Evolutionary conservation across 139 green algal species (phyloP), one percentile per base, ranked within the genome.

Genomic region (Microglena sp.): DNA sequence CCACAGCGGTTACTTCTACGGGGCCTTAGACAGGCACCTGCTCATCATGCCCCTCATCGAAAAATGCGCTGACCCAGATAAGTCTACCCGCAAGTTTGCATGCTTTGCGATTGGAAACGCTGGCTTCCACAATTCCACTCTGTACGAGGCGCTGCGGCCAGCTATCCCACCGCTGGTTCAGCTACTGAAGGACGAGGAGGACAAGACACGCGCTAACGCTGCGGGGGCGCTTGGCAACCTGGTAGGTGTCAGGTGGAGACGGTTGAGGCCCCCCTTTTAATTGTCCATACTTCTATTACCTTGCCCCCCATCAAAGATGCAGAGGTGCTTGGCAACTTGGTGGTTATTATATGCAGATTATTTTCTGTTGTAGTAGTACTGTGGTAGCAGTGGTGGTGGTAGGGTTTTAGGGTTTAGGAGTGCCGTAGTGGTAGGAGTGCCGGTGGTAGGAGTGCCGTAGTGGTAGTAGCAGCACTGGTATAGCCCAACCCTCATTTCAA

Each of bases 31-130:
- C 11, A n/a, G 60, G 61, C 36, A 68, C 27, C 26, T 76, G 3
- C 67, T 97, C 26, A 56, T 96, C 7, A 30, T 58, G 0, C 74
- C 72, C 7, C 81, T 98, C 21, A 95, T 98, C 1, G 77, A 87
- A 53, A 76, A 86, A 27, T 97, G 90, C 70, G 22, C 32, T 0
- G 93, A 97, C 73, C 26, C 67, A 0, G 93, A 98, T 75, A 83
- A 81, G 63, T 70, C 72, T 18, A 93, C 84, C 6, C 87, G 93
- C 73, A 98, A 97, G 77, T 98, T 97, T 83, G 92, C 93, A 18
- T 96, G 89, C 84, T 99, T 99, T 55, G 93, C 93, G 2, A 92
- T 98, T 53, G 89, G 90, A 61, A 94, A 94, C 63, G 88, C 88
- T 21, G 86, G 77, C 4, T 98, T 96, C 77, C 92, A 98, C 81